A percentile compares a stretch with the other conserved stretches of the same genome.
phyloP scores from a whole-genome alignment of 257 asterid genomes.

The Paulownia fortunei region DNA sequence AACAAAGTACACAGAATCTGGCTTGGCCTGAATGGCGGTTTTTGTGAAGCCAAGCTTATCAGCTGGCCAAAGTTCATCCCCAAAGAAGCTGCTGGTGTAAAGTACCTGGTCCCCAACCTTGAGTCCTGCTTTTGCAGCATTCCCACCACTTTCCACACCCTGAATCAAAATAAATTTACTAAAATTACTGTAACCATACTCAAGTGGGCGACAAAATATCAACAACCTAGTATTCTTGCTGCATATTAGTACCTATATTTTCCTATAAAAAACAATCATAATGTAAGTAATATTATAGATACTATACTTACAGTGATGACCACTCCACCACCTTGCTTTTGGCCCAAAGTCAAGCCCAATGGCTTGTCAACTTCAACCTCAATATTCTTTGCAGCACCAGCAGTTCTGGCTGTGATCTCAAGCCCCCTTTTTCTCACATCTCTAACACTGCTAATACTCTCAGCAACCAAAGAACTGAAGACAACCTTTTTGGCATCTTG shows the following conservation, averaged over 20 bases:
- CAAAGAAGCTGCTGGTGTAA: conserved; percentile 97
- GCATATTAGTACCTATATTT: neutral
- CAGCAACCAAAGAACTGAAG: conserved; percentile 50
- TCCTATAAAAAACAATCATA: no score
- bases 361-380: conserved; percentile 99
- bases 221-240: neutral
- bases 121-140: conserved; percentile 97
- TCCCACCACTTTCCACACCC: conserved; percentile 91
- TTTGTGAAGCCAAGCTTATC: conserved; percentile 95
- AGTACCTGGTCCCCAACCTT: conserved; percentile 90
- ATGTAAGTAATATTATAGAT: no score
- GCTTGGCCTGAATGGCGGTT: conserved; percentile 94
- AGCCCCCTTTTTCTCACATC: conserved; percentile 44
- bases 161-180: conserved; percentile 23
- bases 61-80: conserved; percentile 98
- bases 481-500: conserved; percentile 66
- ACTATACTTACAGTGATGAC: conserved; percentile 69
- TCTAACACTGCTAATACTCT: conserved; percentile 28
- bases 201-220: neutral
- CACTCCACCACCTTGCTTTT: conserved; percentile 90
- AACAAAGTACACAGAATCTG: conserved; percentile 89
- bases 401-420: conserved; percentile 67
- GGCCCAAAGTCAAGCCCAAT: conserved; percentile 91
- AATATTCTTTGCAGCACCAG: conserved; percentile 75
- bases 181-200: neutral